Conservation (phyloP, 2,329 filamentous ascomycete species). For the Annulohypoxylon truncatum region DNA sequence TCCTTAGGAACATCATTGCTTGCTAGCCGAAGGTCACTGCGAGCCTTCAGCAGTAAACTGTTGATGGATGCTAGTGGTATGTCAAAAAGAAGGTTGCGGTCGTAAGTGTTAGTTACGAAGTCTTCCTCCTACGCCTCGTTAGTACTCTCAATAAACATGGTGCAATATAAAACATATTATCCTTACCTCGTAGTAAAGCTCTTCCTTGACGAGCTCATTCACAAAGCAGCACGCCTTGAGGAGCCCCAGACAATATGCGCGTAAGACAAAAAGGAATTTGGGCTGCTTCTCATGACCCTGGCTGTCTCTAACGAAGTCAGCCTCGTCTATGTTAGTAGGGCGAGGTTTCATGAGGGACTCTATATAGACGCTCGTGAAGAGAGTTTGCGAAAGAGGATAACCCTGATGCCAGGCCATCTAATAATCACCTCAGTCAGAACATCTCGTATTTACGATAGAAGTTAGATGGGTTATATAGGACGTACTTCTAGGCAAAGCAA, state of each 20-base stretch:
- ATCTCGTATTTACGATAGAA: background rate
- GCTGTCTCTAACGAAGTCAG: conserved; percentile 66
- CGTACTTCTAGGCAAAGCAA: conserved; percentile 86
- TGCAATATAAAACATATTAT: background rate
- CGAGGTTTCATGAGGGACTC: conserved; percentile 82
- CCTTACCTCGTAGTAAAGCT: conserved; percentile 88
- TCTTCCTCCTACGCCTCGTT: conserved; percentile 80
- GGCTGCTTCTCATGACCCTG: conserved; percentile 50
- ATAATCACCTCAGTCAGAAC: conserved; percentile 16
- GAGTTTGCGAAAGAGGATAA: conserved; percentile 93
- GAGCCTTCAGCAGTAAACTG: conserved; percentile 59
- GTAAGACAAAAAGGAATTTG: conserved; percentile 72
- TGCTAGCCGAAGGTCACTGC: conserved; percentile 52
- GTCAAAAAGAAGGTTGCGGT: conserved; percentile 77
- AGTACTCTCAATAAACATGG: conserved; percentile 11
- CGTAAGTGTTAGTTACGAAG: conserved; percentile 92
- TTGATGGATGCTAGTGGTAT: conserved; percentile 69
- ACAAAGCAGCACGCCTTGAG: conserved; percentile 86
- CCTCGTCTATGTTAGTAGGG: conserved; percentile 72
- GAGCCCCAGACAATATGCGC: conserved; percentile 86
- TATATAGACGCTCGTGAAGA: conserved; percentile 93
- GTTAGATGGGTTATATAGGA: conserved; percentile 13
- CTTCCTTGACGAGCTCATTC: conserved; percentile 79
- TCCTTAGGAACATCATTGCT: conserved; percentile 48
- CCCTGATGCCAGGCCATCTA: conserved; percentile 97